phyloP scores from a whole-genome alignment of 305 asterid species.

The Vinca major region DNA sequence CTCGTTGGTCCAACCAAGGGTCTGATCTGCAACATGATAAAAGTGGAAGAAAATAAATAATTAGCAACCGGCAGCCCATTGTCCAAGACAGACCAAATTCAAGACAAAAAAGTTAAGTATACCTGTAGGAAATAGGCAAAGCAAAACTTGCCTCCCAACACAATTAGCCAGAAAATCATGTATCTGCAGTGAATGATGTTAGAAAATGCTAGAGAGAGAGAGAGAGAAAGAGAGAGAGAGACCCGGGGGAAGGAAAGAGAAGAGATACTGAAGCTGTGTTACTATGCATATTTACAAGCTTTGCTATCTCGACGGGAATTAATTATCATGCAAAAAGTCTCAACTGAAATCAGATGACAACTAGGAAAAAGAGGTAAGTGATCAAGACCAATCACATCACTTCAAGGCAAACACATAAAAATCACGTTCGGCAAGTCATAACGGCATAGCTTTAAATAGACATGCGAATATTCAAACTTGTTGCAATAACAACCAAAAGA shows the following conservation, averaged over 20 bases:
- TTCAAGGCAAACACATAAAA: not conserved
- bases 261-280: not conserved
- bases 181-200: conserved; percentile 49
- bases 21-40: conserved; percentile 48
- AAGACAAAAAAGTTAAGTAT: conserved; percentile 24
- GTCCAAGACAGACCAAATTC: conserved; percentile 10
- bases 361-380: not conserved
- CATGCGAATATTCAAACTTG: not conserved
- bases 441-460: not conserved
- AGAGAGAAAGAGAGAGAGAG: not conserved
- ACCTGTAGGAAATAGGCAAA: conserved; percentile 89
- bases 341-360: not conserved
- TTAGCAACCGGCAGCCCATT: conserved; percentile 11
- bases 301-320: not conserved
- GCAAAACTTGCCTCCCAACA: conserved; percentile 77
- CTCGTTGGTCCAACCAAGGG: conserved; percentile 74
- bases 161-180: conserved; percentile 78
- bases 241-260: not conserved
- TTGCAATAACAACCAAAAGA: not conserved
- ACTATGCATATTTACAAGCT: not conserved
- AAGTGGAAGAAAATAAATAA: conserved; percentile 10
- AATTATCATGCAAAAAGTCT: not conserved
- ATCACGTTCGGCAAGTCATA: not conserved
- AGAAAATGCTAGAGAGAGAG: conserved; percentile 6
- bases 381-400: conserved; percentile 1